Conservation (phyloP, 2,329 filamentous ascomycete genomes). For the Beauveria caledonica region DNA sequence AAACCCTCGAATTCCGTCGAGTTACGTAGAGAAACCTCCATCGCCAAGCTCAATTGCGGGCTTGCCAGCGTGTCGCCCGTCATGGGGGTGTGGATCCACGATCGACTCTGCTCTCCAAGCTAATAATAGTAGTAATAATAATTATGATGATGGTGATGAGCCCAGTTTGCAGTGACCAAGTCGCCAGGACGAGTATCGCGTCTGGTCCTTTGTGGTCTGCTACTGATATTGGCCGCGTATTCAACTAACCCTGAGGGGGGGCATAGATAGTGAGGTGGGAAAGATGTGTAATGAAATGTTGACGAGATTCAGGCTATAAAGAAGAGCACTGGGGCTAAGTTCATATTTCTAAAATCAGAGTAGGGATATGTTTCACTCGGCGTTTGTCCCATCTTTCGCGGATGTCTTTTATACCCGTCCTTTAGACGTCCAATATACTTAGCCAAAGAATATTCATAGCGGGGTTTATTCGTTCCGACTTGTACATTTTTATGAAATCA, state of each 20-base stretch:
- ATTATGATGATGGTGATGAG: no score
- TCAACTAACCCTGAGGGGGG: no score
- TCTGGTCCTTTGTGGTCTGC: no score
- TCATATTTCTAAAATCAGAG: neutral
- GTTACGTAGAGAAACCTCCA: neutral
- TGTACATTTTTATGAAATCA: neutral
- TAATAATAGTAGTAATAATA: no score
- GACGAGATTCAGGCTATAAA: slow-evolving; percentile 22
- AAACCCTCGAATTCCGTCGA: neutral
- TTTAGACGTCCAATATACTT: neutral
- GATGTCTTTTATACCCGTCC: neutral
- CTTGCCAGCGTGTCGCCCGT: neutral
- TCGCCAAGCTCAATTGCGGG: neutral
- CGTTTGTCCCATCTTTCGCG: neutral
- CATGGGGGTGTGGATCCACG: neutral
- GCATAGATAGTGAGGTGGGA: slow-evolving; percentile 43
- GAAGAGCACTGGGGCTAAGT: no score
- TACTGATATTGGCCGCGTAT: no score
- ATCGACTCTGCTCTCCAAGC: neutral
- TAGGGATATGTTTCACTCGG: neutral
- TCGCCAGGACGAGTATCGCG: no score
- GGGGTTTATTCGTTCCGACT: neutral
- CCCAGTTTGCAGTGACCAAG: no score
- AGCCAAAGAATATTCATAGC: neutral
- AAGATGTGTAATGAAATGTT: slow-evolving; percentile 67